Evolutionary conservation across 2,329 filamentous ascomycete genomes (phyloP), one percentile per base, ranked within the genome.

Genomic region (Ophiocordyceps camponoti-rufipedis): DNA sequence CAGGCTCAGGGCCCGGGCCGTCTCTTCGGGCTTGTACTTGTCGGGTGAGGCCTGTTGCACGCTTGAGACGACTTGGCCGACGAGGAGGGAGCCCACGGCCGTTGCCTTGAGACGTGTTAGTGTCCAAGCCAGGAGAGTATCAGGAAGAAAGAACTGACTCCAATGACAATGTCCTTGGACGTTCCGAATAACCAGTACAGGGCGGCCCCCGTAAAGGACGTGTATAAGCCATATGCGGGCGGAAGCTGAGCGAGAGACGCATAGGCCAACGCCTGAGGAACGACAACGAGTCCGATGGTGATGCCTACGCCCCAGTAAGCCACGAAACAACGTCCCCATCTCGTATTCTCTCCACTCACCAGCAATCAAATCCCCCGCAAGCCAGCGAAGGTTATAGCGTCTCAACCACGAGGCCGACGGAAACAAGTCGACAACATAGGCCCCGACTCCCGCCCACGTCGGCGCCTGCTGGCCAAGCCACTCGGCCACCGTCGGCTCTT

Each of bases 131-230:
- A 5, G 23, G 23, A 23, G 23, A 23, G 23, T 23, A 5, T 23
- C 5, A 5, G 23, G 23, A 1, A 12, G 4, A 14, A 35, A 16
- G 9, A 16, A 52, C 65, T 38, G 58, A 69, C 67, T 28, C 83
- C 83, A 47, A 88, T 87, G 10, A 83, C 85, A 57, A 89, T 87
- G 58, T 89, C 84, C 56, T 87, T 88, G 8, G 84, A 88, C 0
- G 83, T 88, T 33, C 82, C 84, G 56, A 88, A 88, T 47, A 85
- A 74, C 82, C 83, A 88, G 63, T 89, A 89, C 45, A 86, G 69
- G 45, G 85, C 63, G 31, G 85, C 82, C 44, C 84, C 84, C 59
- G 86, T 82, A 55, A 89, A 89, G 0, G 83, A 87, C 0, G 84
- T 85, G 62, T 89, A 89, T 0, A 89, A 66, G 33, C 84, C 84